Evolutionary conservation across 139 green algal genomes (phyloP).

Genomic region (Micractinium conductrix): DNA sequence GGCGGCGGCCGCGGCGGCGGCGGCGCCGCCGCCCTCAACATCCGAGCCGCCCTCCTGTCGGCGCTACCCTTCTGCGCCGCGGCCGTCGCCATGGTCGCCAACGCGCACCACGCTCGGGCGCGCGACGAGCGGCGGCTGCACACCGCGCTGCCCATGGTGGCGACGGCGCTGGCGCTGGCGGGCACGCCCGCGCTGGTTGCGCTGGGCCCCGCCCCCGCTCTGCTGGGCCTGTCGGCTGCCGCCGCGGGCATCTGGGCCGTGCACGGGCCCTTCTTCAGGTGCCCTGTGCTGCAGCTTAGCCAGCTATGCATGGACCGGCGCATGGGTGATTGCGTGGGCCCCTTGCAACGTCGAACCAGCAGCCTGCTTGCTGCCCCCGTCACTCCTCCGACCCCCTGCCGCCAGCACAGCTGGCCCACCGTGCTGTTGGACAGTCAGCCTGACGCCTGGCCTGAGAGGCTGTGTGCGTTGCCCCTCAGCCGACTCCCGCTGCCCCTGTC

Average conservation of each 20-base stretch:
- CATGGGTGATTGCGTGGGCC: background rate
- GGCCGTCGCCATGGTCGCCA: conserved; percentile 37
- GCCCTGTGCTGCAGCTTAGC: background rate
- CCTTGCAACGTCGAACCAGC: background rate
- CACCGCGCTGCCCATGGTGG: conserved; percentile 24
- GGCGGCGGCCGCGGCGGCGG: background rate
- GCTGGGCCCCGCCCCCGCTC: background rate
- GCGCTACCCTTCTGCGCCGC: conserved; percentile 38
- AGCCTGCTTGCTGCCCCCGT: background rate
- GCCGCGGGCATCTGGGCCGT: conserved; percentile 37
- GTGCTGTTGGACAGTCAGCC: no score
- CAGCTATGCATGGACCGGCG: no score
- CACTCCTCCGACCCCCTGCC: no score
- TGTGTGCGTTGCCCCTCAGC: no score
- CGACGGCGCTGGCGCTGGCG: background rate
- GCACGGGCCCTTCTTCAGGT: conserved; percentile 43
- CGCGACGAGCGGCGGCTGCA: conserved; percentile 38
- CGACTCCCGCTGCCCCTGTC: background rate
- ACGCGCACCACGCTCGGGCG: conserved; percentile 4
- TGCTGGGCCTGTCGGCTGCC: conserved; percentile 16
- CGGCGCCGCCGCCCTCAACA: background rate
- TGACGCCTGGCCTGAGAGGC: no score
- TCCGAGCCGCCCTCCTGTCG: conserved; percentile 3
- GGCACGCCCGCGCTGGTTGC: background rate
- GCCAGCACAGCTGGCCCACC: no score